Conservation (phyloP, 192 early-diverging fungal species). For the Coemansia sp. region DNA sequence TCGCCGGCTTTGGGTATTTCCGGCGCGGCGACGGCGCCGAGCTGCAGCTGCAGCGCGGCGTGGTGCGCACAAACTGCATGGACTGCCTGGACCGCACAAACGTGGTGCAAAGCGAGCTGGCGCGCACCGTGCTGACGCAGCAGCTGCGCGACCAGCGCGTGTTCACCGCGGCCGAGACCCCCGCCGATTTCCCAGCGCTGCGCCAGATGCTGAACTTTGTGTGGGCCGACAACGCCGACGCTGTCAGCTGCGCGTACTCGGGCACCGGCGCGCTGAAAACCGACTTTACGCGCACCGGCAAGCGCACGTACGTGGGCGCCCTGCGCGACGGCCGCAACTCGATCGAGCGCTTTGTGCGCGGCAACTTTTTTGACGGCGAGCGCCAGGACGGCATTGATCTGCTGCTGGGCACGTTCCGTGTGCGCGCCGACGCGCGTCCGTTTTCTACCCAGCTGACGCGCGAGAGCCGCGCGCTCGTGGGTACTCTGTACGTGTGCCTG, state of each 20-base stretch:
- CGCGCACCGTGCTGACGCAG: slow-evolving; percentile 62
- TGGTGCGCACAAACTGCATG: slow-evolving; percentile 97
- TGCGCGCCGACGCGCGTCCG: slow-evolving; percentile 44
- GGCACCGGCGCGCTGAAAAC: slow-evolving; percentile 98
- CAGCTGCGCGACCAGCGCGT: slow-evolving; percentile 72
- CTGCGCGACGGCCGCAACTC: slow-evolving; percentile 80
- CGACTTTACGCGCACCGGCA: slow-evolving; percentile 94
- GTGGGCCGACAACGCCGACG: slow-evolving; percentile 99
- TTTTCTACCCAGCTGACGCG: slow-evolving; percentile 55
- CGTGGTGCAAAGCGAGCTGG: slow-evolving; percentile 92
- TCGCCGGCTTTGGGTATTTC: slow-evolving; percentile 58
- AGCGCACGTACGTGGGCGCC: slow-evolving; percentile 77
- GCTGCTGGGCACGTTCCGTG: slow-evolving; percentile 67
- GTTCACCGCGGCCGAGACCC: slow-evolving; percentile 55
- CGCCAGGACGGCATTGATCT: slow-evolving; percentile 92
- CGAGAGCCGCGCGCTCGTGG: slow-evolving; percentile 55
- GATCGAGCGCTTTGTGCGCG: slow-evolving; percentile 81
- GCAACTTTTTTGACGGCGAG: slow-evolving; percentile 91
- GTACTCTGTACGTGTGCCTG: slow-evolving; percentile 45
- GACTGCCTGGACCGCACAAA: slow-evolving; percentile 99
- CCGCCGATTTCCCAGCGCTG: slow-evolving; percentile 65
- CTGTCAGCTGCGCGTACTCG: slow-evolving; percentile 82
- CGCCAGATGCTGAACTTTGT: slow-evolving; percentile 79
- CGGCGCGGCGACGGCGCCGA: slow-evolving; percentile 8
- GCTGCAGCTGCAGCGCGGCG: slow-evolving; percentile 59